Base-by-base conservation (phyloP, 441 rosid genomes). In the Populus hybrid region DNA sequence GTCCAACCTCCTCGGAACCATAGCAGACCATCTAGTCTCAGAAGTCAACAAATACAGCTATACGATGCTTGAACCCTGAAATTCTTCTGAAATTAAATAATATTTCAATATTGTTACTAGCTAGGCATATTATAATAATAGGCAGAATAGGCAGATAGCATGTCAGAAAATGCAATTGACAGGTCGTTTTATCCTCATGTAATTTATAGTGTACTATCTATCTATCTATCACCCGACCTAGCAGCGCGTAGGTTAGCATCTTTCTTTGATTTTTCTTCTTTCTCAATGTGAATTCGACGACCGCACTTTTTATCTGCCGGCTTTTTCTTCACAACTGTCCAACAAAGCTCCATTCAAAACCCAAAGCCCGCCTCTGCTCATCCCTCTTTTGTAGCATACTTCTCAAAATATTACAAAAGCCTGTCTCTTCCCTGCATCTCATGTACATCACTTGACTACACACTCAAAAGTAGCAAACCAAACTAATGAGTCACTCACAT, bases 291-390 rank as follows among this genome's bases (percentile, higher is more conserved):
- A 88, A 86, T 76, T 61, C 74, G 35, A 80, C 78, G 84, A 86
- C 83, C 85, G 5, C 78, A 81, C 11, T n/a, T 34, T 1, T 24
- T 10, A 20, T 36, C 46, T 8, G 34, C 86, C 78, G 74, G 75
- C 77, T 26, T 72, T 8, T 50, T 8, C 11, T 26, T 11, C 38
- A 65, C 28, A 10, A 2, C 24, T 10, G 4, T 12, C 66, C 66
- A 57, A 18, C 28, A 53, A 14, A 71, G 20, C 67, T 35, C 34
- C 75, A 76, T 83, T 87, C 87, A 84, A 89, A 86, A 76, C 70
- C 75, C 80, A 69, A 77, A 80, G 79, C 90, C 90, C 89, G 85
- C 81, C 85, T 64, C 67, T 81, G n/a, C 50, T 38, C 67, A n/a
- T 74, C 74, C 14, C 72, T 67, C 69, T 38, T 65, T 12, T 35